These are phyloP conservation scores for Conticribra guillardii DNA, from an alignment of 108 stramenopile genomes.

Conservation along the genomic window DNA sequence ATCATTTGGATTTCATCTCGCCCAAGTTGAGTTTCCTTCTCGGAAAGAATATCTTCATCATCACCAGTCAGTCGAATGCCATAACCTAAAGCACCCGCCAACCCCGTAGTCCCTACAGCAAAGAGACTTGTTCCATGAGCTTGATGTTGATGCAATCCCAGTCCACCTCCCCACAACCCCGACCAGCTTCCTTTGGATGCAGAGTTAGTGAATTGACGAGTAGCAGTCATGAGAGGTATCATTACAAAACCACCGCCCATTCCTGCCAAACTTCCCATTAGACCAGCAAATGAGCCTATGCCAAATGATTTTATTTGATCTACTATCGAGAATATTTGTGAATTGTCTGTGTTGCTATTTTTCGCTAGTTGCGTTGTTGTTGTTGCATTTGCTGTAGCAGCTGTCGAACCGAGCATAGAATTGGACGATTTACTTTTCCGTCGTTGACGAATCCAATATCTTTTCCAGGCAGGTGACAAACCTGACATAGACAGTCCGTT, in stretches of 20 bases:
- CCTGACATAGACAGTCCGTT: background rate
- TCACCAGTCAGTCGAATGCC: constrained; percentile 28
- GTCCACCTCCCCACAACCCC: constrained; percentile 20
- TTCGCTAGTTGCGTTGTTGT: too few species aligned
- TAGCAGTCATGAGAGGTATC: constrained; percentile 69
- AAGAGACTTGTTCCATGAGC: constrained; percentile 92
- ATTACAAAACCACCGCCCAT: constrained; percentile 95
- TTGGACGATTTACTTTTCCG: background rate
- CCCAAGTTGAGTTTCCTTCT: background rate
- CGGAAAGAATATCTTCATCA: constrained; percentile 4
- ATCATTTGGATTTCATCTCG: too few species aligned
- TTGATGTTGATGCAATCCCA: constrained; percentile 84
- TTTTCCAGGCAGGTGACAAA: background rate
- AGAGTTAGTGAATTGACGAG: background rate
- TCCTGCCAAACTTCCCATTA: constrained; percentile 84
- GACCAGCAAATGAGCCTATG: constrained; percentile 81
- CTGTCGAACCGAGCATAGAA: background rate
- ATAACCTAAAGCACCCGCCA: constrained; percentile 86
- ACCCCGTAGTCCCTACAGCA: constrained; percentile 88
- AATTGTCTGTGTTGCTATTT: too few species aligned
- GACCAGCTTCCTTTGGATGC: background rate
- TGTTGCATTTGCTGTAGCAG: too few species aligned
- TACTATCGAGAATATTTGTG: too few species aligned
- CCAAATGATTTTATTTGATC: constrained; percentile 53
- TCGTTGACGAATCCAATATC: background rate